These are phyloP conservation scores for Pelargonium fulgidum DNA, from an alignment of 441 rosid species.

Conservation along the genomic window DNA sequence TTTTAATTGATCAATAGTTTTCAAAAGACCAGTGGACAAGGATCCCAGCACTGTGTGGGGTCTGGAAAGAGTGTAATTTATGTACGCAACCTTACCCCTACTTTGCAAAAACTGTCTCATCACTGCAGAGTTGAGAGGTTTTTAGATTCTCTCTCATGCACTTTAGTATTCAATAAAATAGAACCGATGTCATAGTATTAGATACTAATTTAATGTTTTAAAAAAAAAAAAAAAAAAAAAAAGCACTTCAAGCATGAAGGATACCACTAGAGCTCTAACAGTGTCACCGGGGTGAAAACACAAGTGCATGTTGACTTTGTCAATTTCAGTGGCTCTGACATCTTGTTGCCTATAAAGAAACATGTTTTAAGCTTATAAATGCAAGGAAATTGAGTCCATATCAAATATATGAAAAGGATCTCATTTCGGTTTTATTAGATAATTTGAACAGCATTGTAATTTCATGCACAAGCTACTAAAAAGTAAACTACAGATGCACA, in stretches of 20 bases:
- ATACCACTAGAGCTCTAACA: constrained; percentile 79
- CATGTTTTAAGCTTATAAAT: constrained; percentile 5
- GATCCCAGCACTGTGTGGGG: too few species aligned
- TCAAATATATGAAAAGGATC: background rate
- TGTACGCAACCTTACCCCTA: too few species aligned
- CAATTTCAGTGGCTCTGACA: constrained; percentile 89
- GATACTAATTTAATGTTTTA: too few species aligned
- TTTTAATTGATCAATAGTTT: background rate
- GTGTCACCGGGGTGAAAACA: constrained; percentile 82
- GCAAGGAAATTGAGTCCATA: background rate
- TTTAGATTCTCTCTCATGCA: background rate
- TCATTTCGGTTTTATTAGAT: background rate
- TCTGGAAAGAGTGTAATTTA: too few species aligned
- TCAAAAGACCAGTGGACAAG: too few species aligned
- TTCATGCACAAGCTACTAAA: background rate
- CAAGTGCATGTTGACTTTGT: constrained; percentile 80
- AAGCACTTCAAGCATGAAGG: constrained; percentile 34
- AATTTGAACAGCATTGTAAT: background rate
- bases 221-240: too few species aligned
- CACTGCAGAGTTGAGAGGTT: background rate
- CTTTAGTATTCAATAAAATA: background rate
- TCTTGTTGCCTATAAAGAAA: constrained; percentile 68
- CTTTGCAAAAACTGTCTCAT: background rate
- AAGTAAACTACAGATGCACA: background rate
- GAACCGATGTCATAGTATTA: background rate